Evolutionary conservation across 2,329 filamentous ascomycete genomes (phyloP), one percentile per base, ranked within the genome.

Genomic region (Paecilomyces sp.): DNA sequence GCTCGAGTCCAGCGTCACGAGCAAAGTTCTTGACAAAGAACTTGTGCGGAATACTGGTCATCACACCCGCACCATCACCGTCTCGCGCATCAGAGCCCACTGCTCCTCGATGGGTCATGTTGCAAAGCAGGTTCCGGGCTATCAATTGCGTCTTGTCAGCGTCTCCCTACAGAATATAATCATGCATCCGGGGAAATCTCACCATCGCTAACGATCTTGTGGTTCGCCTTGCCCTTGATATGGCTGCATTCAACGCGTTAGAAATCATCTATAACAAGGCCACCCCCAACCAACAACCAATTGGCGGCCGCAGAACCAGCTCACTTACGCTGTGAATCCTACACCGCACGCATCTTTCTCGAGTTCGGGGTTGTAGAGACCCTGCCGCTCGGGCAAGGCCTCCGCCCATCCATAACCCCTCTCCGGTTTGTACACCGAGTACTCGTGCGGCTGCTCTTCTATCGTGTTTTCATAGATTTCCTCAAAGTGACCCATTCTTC

Each of bases 261-360:
- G 68, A 6, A 50, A 54, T 36, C 59, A 56, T 55, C 31, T 1
- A 47, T 3, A n/a, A 28, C 9, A 24, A 52, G 25, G 22, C 36
- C 22, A 36, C 12, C 28, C 6, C 25, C 6, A 33, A n/a, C 41
- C 12, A 34, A 50, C 6, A 33, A n/a, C 41, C 12, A 34, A 50
- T 58, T 25, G 12, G n/a, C 30, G 31, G 33, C 22, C 54, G 41
- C n/a, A 41, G 34, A 47, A 55, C 31, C 36, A 30, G 7, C 15
- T 30, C 59, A 83, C 87, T 81, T 83, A 95, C 91, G 93, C 96
- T 78, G 93, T 91, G 79, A 99, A 99, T 76, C 94, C 94, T 72
- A 99, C 94, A 90, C 94, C 94, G 74, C 94, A 99, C 68, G 94
- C 92, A 92, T 99, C 94, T 79, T 97, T 97, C 80, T 97, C 94